Evolutionary conservation across 2,329 filamentous ascomycete species (phyloP).

Genomic region (Gyromitra esculenta): DNA sequence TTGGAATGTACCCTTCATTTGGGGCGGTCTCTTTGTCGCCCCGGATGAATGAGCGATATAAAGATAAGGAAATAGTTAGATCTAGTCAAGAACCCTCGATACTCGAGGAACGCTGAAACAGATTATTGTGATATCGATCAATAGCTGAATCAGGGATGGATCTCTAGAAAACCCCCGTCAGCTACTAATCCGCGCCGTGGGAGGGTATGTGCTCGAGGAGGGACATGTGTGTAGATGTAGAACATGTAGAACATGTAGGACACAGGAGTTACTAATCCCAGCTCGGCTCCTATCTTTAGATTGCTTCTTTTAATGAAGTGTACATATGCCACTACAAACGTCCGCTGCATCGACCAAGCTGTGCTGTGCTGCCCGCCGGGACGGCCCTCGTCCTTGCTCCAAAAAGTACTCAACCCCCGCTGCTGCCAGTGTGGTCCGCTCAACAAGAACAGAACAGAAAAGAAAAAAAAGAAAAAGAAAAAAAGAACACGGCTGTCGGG

Average conservation of each 20-base stretch:
- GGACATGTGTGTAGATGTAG: not conserved
- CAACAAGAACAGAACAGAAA: conserved; percentile 5
- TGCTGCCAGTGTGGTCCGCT: not conserved
- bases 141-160: conserved; percentile 12
- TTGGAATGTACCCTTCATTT: conserved; percentile 13
- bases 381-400: not conserved
- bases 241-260: no score
- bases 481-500: conserved; percentile 1
- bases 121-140: conserved; percentile 43
- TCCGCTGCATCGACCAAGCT: not conserved
- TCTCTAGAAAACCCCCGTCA: conserved; percentile 5
- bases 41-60: conserved; percentile 50
- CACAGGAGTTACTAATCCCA: not conserved
- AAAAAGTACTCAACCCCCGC: not conserved
- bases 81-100: conserved; percentile 45
- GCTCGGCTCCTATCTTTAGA: conserved; percentile 41
- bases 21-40: conserved; percentile 19
- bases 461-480: conserved; percentile 4
- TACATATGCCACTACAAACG: conserved; percentile 29
- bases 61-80: conserved; percentile 34
- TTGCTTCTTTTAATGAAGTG: conserved; percentile 11
- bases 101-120: conserved; percentile 20
- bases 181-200: conserved; percentile 1
- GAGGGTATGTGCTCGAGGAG: no score
- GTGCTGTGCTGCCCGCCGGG: not conserved